phyloP scores from a whole-genome alignment of 2,329 filamentous ascomycete genomes.

The Drechslerella stenobrocha region DNA sequence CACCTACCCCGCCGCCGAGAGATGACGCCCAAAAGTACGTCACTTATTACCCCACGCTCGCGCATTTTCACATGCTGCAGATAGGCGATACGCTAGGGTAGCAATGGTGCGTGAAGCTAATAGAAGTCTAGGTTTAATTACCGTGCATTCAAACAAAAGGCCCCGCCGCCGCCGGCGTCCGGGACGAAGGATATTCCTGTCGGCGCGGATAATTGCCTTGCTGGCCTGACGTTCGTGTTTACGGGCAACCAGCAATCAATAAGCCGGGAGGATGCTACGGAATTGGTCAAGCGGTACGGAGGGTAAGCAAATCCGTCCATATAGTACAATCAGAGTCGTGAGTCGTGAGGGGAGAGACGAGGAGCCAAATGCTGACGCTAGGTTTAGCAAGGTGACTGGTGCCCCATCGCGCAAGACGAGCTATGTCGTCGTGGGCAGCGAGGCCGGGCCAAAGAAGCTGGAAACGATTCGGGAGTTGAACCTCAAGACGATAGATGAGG shows the following conservation, averaged over 20 bases:
- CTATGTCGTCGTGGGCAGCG: conserved; percentile 85
- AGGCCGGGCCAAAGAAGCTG: conserved; percentile 92
- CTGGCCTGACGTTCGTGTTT: conserved; percentile 90
- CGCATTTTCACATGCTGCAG: background rate
- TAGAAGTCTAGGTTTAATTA: conserved; percentile 66
- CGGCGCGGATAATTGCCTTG: conserved; percentile 85
- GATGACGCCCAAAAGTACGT: conserved; percentile 65
- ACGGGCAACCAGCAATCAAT: conserved; percentile 82
- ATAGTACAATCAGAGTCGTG: too few species aligned
- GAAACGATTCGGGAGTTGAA: conserved; percentile 77
- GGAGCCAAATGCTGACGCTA: conserved; percentile 15
- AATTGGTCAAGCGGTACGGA: conserved; percentile 87
- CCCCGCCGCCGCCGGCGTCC: conserved; percentile 65
- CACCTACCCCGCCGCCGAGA: conserved; percentile 79
- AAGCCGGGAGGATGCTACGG: conserved; percentile 80
- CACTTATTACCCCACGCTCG: background rate
- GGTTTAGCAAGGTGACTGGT: conserved; percentile 71
- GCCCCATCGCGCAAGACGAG: conserved; percentile 90
- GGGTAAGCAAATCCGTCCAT: conserved; percentile 56
- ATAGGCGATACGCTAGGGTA: too few species aligned
- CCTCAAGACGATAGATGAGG: conserved; percentile 91
- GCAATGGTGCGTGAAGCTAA: conserved; percentile 7
- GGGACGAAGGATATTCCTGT: conserved; percentile 73
- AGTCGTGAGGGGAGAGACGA: too few species aligned
- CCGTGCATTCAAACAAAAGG: conserved; percentile 63